Evolutionary conservation across 371 early-diverging fungal genomes (phyloP).

Genomic region (Mortierella sp.): DNA sequence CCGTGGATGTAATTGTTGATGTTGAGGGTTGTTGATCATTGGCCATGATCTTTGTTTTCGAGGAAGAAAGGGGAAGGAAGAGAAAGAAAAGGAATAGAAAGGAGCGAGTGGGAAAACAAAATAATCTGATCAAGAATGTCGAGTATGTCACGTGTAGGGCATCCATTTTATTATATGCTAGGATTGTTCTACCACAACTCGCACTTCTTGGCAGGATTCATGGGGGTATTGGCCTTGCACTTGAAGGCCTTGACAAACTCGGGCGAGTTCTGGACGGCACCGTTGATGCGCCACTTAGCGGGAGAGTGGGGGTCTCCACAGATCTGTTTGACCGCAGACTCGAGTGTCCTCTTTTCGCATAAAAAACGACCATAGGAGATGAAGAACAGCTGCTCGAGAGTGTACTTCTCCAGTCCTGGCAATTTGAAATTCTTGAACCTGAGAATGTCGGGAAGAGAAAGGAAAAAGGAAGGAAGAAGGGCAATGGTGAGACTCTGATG

Average conservation of each 20-base stretch:
- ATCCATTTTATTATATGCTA: too few relatives aligned
- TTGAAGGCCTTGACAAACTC: constrained; percentile 72
- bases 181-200: constrained; percentile 67
- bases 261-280: constrained; percentile 67
- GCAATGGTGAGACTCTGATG: too few relatives aligned
- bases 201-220: constrained; percentile 67
- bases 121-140: too few relatives aligned
- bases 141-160: too few relatives aligned
- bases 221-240: constrained; percentile 64
- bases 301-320: constrained; percentile 70
- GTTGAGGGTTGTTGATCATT: neutral
- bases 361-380: constrained; percentile 67
- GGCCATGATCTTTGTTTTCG: neutral
- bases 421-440: constrained; percentile 11
- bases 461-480: neutral
- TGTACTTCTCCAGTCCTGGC: constrained; percentile 21
- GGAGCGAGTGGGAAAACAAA: neutral
- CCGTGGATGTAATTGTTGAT: neutral
- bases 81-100: neutral
- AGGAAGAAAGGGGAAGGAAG: neutral
- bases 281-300: constrained; percentile 68
- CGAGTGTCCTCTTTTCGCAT: constrained; percentile 62
- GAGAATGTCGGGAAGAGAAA: neutral
- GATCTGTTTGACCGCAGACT: constrained; percentile 55
- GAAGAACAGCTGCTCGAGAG: constrained; percentile 66